Percentiles rank a stretch among this genome's conserved stretches.
Conservation (phyloP, 352 stramenopile genomes). For the Achlya hypogyna region DNA sequence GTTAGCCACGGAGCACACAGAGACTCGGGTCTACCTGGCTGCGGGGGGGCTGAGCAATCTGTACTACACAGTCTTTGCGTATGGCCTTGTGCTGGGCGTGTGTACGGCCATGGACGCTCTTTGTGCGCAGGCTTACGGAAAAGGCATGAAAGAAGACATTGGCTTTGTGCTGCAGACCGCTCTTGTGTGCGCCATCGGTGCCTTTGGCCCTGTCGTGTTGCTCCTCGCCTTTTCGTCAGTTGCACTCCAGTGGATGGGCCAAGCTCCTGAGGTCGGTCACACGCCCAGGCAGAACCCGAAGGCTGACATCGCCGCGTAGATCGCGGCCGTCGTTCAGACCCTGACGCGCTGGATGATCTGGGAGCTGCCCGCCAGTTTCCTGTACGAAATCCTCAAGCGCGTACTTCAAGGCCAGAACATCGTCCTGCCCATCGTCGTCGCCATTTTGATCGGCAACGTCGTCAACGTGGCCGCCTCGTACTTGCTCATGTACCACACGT, state of each 20-base stretch:
- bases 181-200: slow-evolving; percentile 47
- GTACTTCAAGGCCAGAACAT: slow-evolving; percentile 82
- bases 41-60: slow-evolving; percentile 9
- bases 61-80: slow-evolving; percentile 6
- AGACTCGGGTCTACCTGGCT: slow-evolving; percentile 5
- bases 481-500: slow-evolving; percentile 78
- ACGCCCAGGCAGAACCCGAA: too few species aligned
- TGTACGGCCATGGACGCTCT: slow-evolving; percentile 85
- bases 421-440: slow-evolving; percentile 71
- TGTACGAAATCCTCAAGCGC: slow-evolving; percentile 74
- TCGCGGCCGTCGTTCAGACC: slow-evolving; percentile 54
- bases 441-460: slow-evolving; percentile 59
- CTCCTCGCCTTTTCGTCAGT: slow-evolving; percentile 64
- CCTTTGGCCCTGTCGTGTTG: slow-evolving; percentile 47
- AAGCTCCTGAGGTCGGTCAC: slow-evolving; percentile 29
- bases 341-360: slow-evolving; percentile 66
- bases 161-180: slow-evolving; percentile 81
- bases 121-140: slow-evolving; percentile 70
- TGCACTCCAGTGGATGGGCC: slow-evolving; percentile 62
- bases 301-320: too few species aligned
- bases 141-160: slow-evolving; percentile 71
- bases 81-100: slow-evolving; percentile 39
- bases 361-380: slow-evolving; percentile 62
- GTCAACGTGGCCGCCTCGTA: slow-evolving; percentile 72
- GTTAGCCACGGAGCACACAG: neutral